These are phyloP conservation scores for Ophiostoma triangulosporum DNA, from an alignment of 2,329 filamentous ascomycete species.

Conservation along the genomic window DNA sequence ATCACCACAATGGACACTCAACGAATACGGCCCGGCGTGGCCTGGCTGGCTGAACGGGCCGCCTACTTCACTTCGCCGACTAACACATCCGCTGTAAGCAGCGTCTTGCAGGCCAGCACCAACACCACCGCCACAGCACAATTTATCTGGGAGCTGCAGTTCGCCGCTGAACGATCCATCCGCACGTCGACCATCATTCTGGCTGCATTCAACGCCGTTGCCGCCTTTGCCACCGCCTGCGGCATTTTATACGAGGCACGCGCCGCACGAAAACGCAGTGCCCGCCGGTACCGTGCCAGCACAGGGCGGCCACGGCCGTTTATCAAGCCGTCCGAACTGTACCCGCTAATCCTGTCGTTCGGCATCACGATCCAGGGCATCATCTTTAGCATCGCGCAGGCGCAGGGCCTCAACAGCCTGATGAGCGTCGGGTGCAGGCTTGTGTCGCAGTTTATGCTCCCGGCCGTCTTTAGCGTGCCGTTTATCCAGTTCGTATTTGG, in stretches of 20 bases:
- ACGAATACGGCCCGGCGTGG: conserved; percentile 14
- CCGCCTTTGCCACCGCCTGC: conserved; percentile 39
- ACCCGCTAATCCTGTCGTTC: conserved; percentile 42
- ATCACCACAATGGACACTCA: conserved; percentile 11
- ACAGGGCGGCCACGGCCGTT: conserved; percentile 24
- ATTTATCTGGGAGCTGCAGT: conserved; percentile 36
- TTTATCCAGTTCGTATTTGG: conserved; percentile 54
- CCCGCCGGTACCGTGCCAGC: conserved; percentile 26
- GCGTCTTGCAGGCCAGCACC: conserved; percentile 15
- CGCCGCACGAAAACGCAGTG: conserved; percentile 27
- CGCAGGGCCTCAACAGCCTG: conserved; percentile 37
- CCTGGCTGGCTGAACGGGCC: conserved; percentile 21
- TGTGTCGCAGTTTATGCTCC: conserved; percentile 45
- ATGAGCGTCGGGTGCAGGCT: conserved; percentile 38
- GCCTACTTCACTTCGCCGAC: conserved; percentile 12
- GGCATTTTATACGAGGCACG: conserved; percentile 47
- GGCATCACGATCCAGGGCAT: conserved; percentile 46
- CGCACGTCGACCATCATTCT: conserved; percentile 49
- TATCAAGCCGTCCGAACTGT: conserved; percentile 33
- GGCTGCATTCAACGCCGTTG: conserved; percentile 45
- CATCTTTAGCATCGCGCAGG: conserved; percentile 43
- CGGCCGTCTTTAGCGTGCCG: conserved; percentile 53
- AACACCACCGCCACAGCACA: conserved; percentile 33
- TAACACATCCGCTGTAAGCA: conserved; percentile 6
- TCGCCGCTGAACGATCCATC: conserved; percentile 41